phyloP scores from a whole-genome alignment of 768 basidiomycete genomes.

The Leucocoprinus birnbaumii region DNA sequence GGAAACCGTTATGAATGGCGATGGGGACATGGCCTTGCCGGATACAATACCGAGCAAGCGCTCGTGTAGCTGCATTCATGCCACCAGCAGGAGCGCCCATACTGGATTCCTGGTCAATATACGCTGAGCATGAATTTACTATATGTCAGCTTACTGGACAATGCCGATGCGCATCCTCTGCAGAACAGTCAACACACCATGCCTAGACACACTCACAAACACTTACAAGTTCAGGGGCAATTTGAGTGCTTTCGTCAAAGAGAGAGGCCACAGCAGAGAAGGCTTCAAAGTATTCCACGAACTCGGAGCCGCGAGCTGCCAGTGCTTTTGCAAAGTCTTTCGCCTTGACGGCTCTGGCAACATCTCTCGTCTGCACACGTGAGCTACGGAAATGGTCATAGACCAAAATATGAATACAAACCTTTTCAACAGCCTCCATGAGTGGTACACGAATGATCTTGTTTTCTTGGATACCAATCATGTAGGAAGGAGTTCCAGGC shows the following conservation, averaged over 20 bases:
- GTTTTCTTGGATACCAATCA: constrained; percentile 96
- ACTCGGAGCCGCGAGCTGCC: constrained; percentile 89
- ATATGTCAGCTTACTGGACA: constrained; percentile 75
- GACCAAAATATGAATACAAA: constrained; percentile 23
- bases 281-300: constrained; percentile 81
- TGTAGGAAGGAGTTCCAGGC: constrained; percentile 91
- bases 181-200: constrained; percentile 7
- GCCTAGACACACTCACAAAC: background rate
- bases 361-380: constrained; percentile 70
- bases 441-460: constrained; percentile 91
- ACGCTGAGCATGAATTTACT: background rate
- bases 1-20: constrained; percentile 94
- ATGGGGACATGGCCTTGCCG: constrained; percentile 91
- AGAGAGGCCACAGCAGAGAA: constrained; percentile 74
- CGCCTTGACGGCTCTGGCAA: constrained; percentile 74
- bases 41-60: constrained; percentile 90
- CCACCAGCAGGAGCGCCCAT: constrained; percentile 97
- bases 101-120: constrained; percentile 33
- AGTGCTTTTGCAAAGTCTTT: constrained; percentile 88
- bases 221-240: constrained; percentile 50
- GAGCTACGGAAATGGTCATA: background rate
- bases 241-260: constrained; percentile 40
- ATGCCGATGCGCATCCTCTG: constrained; percentile 80
- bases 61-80: constrained; percentile 97
- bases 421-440: constrained; percentile 91